phyloP scores from a whole-genome alignment of 148 eudicot species.

The Polygonum aviculare region DNA sequence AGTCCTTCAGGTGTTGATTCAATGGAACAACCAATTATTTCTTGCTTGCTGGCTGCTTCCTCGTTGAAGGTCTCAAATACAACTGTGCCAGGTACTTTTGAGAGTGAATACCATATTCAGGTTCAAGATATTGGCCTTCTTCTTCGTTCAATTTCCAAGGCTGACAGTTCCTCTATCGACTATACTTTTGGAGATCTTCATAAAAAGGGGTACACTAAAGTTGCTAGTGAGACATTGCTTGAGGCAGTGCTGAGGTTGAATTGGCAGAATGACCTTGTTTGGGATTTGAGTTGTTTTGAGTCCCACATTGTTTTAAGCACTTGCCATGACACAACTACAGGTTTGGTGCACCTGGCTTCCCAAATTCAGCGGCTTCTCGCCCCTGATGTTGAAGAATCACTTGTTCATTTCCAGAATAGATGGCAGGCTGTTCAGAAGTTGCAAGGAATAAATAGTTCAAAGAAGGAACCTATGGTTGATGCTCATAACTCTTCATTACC shows the following conservation, averaged over 20 bases:
- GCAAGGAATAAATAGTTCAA: slow-evolving; percentile 27
- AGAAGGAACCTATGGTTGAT: slow-evolving; percentile 15
- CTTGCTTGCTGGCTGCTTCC: slow-evolving; percentile 73
- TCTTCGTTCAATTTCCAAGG: slow-evolving; percentile 33
- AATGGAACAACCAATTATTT: slow-evolving; percentile 30
- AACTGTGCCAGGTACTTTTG: slow-evolving; percentile 22
- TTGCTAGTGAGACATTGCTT: slow-evolving; percentile 58
- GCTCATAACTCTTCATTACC: slow-evolving; percentile 26
- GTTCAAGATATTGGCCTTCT: slow-evolving; percentile 76
- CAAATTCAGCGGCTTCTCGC: slow-evolving; percentile 91
- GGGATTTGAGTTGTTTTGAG: slow-evolving; percentile 74
- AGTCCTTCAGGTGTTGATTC: slow-evolving; percentile 21
- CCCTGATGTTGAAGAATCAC: slow-evolving; percentile 79
- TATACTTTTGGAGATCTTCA: slow-evolving; percentile 48
- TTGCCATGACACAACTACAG: slow-evolving; percentile 81
- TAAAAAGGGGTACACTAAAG: slow-evolving; percentile 65
- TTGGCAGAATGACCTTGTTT: slow-evolving; percentile 37
- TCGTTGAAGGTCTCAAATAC: slow-evolving; percentile 54
- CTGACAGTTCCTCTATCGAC: slow-evolving; percentile 22
- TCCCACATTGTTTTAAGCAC: slow-evolving; percentile 57
- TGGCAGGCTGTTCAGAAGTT: slow-evolving; percentile 64
- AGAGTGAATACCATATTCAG: slow-evolving; percentile 43
- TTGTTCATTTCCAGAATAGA: slow-evolving; percentile 79
- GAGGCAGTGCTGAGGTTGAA: slow-evolving; percentile 48
- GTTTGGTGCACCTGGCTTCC: slow-evolving; percentile 50